phyloP scores from a whole-genome alignment of 2,329 filamentous ascomycete species.

The Aureobasidium vineae region DNA sequence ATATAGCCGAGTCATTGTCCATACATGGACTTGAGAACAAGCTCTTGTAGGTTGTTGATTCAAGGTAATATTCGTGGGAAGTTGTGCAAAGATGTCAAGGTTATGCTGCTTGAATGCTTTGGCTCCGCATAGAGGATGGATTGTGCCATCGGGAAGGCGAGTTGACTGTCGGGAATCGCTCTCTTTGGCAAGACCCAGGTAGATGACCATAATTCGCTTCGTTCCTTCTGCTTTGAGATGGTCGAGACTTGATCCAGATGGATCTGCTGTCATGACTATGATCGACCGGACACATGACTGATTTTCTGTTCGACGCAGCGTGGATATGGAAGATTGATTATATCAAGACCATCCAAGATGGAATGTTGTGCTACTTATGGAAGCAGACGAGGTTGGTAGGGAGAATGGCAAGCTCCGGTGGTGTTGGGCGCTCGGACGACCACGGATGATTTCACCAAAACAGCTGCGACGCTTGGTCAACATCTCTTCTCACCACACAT shows the following conservation, averaged over 20 bases:
- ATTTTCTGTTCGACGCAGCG: background rate
- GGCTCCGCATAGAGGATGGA: too few species aligned
- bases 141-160: background rate
- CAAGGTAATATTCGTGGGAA: background rate
- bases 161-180: background rate
- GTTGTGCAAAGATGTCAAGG: background rate
- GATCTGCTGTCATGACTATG: background rate
- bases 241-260: background rate
- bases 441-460: slow-evolving; percentile 3
- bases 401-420: slow-evolving; percentile 13
- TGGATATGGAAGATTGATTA: background rate
- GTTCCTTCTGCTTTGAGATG: background rate
- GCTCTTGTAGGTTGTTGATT: background rate
- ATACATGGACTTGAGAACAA: background rate
- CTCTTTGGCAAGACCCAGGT: background rate
- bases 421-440: slow-evolving; percentile 1
- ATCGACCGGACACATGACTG: background rate
- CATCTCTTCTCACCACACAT: background rate
- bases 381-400: background rate
- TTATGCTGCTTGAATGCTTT: background rate
- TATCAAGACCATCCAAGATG: background rate
- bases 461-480: background rate
- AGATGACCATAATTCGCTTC: background rate
- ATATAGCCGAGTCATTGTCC: background rate
- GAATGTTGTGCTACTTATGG: too few species aligned